A percentile compares a stretch with the other conserved stretches of the same genome.
Evolutionary conservation across 441 rosid species (phyloP).

Genomic region (Erodium trifolium): DNA sequence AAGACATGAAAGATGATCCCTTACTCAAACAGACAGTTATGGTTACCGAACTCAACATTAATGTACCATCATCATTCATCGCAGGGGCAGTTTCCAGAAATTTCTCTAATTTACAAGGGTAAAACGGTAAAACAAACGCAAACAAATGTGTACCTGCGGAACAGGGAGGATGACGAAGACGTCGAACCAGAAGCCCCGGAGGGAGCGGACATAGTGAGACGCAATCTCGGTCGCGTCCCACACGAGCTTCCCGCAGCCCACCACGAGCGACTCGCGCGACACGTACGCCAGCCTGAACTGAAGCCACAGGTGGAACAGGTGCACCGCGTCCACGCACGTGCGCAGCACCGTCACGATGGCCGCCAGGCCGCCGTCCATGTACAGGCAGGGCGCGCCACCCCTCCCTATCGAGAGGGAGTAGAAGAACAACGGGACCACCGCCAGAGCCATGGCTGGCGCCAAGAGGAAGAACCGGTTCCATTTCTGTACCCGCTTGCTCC

Average conservation of each 20-base stretch:
- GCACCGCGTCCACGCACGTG: slow-evolving; percentile 47
- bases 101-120: too few species aligned
- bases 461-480: slow-evolving; percentile 55
- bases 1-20: too few species aligned
- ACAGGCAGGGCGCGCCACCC: slow-evolving; percentile 44
- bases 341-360: slow-evolving; percentile 46
- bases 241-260: slow-evolving; percentile 67
- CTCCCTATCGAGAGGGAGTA: slow-evolving; percentile 41
- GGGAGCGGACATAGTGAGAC: slow-evolving; percentile 42
- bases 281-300: slow-evolving; percentile 64
- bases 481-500: slow-evolving; percentile 40
- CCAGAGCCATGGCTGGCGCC: slow-evolving; percentile 56
- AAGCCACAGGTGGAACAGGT: slow-evolving; percentile 48
- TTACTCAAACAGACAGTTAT: too few species aligned
- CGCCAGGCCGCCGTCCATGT: slow-evolving; percentile 50
- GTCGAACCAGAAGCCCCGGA: slow-evolving; percentile 61
- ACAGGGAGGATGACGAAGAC: slow-evolving; percentile 54
- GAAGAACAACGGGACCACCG: slow-evolving; percentile 57
- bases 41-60: too few species aligned
- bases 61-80: too few species aligned
- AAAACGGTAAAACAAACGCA: too few species aligned
- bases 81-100: too few species aligned
- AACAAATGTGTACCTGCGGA: slow-evolving; percentile 78
- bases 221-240: slow-evolving; percentile 60
- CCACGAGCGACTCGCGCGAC: slow-evolving; percentile 53